A percentile compares a stretch with the other conserved stretches of the same genome.
Evolutionary conservation across 192 early-diverging fungal species (phyloP).

Genomic region (Podila epigama): DNA sequence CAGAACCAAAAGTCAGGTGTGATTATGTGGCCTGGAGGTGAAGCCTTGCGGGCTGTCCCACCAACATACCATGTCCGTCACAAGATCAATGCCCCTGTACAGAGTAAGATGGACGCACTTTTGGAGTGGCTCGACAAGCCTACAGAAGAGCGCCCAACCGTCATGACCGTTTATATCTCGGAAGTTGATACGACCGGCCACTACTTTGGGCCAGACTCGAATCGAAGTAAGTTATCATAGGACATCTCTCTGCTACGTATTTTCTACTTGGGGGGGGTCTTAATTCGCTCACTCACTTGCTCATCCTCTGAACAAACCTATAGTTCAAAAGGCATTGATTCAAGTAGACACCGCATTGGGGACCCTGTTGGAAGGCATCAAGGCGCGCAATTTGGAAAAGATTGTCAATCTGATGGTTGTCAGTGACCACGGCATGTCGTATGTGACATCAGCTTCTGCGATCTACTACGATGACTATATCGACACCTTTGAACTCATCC

Average conservation of each 20-base stretch:
- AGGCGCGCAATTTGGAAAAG: slow-evolving; percentile 61
- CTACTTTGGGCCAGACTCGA: slow-evolving; percentile 69
- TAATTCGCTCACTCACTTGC: not conserved
- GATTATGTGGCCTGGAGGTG: slow-evolving; percentile 91
- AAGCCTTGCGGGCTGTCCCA: slow-evolving; percentile 57
- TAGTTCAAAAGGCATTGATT: slow-evolving; percentile 28
- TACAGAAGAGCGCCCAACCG: slow-evolving; percentile 67
- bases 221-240: slow-evolving; percentile 66
- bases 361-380: slow-evolving; percentile 64
- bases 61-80: slow-evolving; percentile 77
- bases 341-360: slow-evolving; percentile 57
- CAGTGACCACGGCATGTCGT: slow-evolving; percentile 93
- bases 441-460: slow-evolving; percentile 51
- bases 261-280: not conserved
- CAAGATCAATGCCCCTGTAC: slow-evolving; percentile 48
- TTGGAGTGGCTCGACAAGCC: slow-evolving; percentile 85
- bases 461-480: slow-evolving; percentile 83
- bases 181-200: slow-evolving; percentile 87
- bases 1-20: slow-evolving; percentile 75
- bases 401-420: slow-evolving; percentile 72
- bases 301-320: not conserved
- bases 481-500: slow-evolving; percentile 51
- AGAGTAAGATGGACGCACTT: slow-evolving; percentile 64
- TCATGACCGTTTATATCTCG: slow-evolving; percentile 81
- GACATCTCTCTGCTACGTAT: slow-evolving; percentile 62